Base-by-base conservation (phyloP, 306 rosid genomes). In the Vigna unguiculata region DNA sequence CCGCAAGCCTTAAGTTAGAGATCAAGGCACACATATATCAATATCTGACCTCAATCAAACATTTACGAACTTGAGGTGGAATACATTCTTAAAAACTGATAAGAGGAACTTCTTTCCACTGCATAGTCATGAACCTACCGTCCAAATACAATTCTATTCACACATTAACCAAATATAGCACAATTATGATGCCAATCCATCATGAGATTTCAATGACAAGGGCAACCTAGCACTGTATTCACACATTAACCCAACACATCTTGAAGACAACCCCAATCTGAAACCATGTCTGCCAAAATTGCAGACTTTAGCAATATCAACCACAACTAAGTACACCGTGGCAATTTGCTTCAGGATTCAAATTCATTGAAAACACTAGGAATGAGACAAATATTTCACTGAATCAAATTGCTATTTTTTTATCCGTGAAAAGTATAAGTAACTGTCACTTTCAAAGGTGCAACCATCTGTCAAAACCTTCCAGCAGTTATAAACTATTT, bases 31-130 rank as follows among this genome's bases (percentile, higher is more conserved):
- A 40, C 45, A 34, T 0, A 7, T 1, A 9, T 6, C 2, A 2
- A 34, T 34, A 40, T 40, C 45, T 40, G 3, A 40, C 0, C 45
- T 9, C 13, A 40, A 8, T 40, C 45, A 40, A 7, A 40, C 12
- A 40, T 40, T 40, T 7, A 40, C n/a, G 0, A 8, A 40, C 9
- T 8, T 2, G 45, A 40, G 41, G 65, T 24, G 38, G 36, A 2
- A 78, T 16, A 34, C 52, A 45, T 17, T 77, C 36, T 32, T 32
- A 32, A 63, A 38, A 64, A 41, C 72, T 21, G 54, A 76, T 51
- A 7, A 52, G 19, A 62, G 40, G 43, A 49, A 46, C 21, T 34
- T 48, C 17, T 48, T 75, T 49, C 59, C 19, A 32, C 13, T 61
- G 38, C 28, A 49, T 21, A 51, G 43, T 34, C 72, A 52, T 36